phyloP scores from a whole-genome alignment of 768 basidiomycete species.

The Suillus subluteus region DNA sequence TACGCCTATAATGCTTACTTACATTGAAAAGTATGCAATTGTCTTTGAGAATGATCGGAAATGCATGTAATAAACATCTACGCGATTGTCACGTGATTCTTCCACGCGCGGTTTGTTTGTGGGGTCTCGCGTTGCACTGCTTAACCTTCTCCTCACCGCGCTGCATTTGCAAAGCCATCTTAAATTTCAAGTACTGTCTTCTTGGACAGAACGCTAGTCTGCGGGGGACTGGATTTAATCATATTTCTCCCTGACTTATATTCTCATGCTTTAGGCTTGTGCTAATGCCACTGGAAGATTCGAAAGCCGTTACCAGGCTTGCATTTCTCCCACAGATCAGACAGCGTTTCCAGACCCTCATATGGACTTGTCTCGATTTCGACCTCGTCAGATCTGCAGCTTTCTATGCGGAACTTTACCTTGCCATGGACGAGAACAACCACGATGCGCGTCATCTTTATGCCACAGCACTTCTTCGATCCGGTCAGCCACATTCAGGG shows the following conservation, averaged over 20 bases:
- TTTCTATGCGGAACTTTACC: conserved; percentile 89
- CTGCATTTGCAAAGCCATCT: conserved; percentile 16
- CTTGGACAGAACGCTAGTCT: conserved; percentile 13
- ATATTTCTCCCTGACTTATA: conserved; percentile 25
- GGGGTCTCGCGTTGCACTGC: conserved; percentile 16
- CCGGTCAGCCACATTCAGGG: conserved; percentile 76
- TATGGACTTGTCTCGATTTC: conserved; percentile 86
- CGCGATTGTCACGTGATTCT: conserved; percentile 35
- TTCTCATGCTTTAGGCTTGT: conserved; percentile 37
- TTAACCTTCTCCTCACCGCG: conserved; percentile 24
- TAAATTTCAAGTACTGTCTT: conserved; percentile 10
- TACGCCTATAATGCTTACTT: conserved; percentile 14
- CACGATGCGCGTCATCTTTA: conserved; percentile 88
- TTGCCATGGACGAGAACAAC: conserved; percentile 65
- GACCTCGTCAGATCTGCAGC: conserved; percentile 79
- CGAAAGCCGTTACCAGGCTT: conserved; percentile 33
- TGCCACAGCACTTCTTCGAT: conserved; percentile 73
- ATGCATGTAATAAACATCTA: background rate
- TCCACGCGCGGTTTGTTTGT: conserved; percentile 24
- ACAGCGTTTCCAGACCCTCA: conserved; percentile 69
- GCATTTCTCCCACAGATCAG: conserved; percentile 60
- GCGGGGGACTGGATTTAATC: conserved; percentile 11
- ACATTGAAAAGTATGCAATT: conserved; percentile 7
- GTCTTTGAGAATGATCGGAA: background rate
- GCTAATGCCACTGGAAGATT: conserved; percentile 60